Conservation (phyloP, 1,139 yeast species). For the Pichia sp. region DNA sequence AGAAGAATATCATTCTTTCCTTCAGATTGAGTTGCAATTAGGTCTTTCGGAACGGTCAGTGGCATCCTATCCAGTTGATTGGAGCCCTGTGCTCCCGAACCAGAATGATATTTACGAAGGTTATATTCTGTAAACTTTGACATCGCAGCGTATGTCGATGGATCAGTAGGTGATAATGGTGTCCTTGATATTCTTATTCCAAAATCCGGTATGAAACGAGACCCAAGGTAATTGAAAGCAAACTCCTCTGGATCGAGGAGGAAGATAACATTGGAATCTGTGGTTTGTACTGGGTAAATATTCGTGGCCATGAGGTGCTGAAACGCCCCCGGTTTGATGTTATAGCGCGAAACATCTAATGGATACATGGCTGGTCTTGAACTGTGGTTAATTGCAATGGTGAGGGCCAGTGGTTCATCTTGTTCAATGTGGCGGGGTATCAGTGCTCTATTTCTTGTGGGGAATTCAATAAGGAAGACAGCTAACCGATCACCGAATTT, state of each 20-base stretch:
- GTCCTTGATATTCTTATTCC: slow-evolving; percentile 29
- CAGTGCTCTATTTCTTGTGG: too few species aligned
- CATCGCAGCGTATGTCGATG: slow-evolving; percentile 30
- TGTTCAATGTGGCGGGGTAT: too few species aligned
- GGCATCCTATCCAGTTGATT: slow-evolving; percentile 24
- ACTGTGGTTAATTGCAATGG: too few species aligned
- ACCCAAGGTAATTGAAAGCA: slow-evolving; percentile 25
- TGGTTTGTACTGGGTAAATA: slow-evolving; percentile 26
- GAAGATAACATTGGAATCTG: slow-evolving; percentile 27
- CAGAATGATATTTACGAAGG: slow-evolving; percentile 27
- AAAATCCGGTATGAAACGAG: slow-evolving; percentile 23
- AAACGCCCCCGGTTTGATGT: slow-evolving; percentile 20
- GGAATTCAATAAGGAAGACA: too few species aligned
- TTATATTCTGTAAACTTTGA: slow-evolving; percentile 30
- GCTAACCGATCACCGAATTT: too few species aligned
- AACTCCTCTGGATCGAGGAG: slow-evolving; percentile 23
- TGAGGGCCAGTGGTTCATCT: too few species aligned
- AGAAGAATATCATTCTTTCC: slow-evolving; percentile 35
- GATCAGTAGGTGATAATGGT: slow-evolving; percentile 28
- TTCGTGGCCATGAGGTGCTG: slow-evolving; percentile 22
- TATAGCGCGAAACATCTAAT: slow-evolving; percentile 21
- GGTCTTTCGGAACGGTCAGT: slow-evolving; percentile 25
- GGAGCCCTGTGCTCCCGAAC: slow-evolving; percentile 26
- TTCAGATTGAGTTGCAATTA: slow-evolving; percentile 35
- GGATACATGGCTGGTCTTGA: too few species aligned